These are phyloP conservation scores for Leccinum pachyderme DNA, from an alignment of 1,284 basidiomycete species.

Conservation along the genomic window DNA sequence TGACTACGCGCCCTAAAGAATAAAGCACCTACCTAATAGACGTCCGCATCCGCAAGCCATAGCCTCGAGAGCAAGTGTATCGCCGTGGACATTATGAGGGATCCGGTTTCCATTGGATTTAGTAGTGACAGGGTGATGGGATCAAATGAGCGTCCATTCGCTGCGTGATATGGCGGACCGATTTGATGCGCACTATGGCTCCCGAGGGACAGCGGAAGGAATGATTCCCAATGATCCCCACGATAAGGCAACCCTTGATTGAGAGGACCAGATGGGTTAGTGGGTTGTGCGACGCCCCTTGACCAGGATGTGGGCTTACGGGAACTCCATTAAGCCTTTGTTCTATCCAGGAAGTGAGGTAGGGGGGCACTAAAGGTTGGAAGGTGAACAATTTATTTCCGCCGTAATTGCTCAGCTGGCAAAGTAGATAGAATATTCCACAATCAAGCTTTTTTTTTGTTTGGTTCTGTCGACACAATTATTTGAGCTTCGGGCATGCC, in stretches of 20 bases:
- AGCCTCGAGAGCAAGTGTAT: constrained; percentile 17
- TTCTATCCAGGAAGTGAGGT: constrained; percentile 1
- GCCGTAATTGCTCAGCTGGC: constrained; percentile 4
- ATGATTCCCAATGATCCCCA: constrained; percentile 9
- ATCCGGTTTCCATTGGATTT: constrained; percentile 1
- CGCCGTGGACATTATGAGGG: constrained; percentile 2
- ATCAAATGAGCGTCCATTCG: background rate
- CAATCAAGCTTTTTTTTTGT: constrained; percentile 7
- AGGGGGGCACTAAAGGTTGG: constrained; percentile 1
- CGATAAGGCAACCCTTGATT: constrained; percentile 15
- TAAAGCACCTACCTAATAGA: background rate
- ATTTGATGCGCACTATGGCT: constrained; percentile 2
- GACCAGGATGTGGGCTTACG: constrained; percentile 6
- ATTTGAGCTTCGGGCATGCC: constrained; percentile 8
- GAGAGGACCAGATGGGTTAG: background rate
- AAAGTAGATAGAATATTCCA: constrained; percentile 8
- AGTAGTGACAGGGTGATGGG: background rate
- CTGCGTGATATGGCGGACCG: constrained; percentile 3
- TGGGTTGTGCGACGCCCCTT: constrained; percentile 6
- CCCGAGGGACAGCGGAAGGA: background rate
- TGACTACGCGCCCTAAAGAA: background rate
- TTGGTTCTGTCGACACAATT: constrained; percentile 27
- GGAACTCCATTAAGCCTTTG: background rate
- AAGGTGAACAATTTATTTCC: constrained; percentile 12
- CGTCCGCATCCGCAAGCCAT: constrained; percentile 16